Percentiles rank a stretch among this genome's conserved stretches.
Conservation (phyloP, 2,329 filamentous ascomycete genomes). For the Cladorrhinum sp. region DNA sequence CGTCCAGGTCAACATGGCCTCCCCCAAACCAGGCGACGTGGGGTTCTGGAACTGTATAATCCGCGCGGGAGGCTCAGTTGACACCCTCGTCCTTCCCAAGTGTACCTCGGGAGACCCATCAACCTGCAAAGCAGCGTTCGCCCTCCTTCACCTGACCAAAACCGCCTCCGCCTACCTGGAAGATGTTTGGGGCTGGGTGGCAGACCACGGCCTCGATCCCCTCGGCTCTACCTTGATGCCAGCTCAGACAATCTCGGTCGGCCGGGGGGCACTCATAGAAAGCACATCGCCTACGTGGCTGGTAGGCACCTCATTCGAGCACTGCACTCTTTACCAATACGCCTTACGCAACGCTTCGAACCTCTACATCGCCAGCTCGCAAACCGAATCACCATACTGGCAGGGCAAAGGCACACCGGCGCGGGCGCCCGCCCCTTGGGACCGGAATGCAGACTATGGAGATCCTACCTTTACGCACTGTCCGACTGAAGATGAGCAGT, state of each 20-base stretch:
- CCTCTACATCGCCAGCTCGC: constrained; percentile 43
- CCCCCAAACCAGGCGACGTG: constrained; percentile 38
- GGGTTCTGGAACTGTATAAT: constrained; percentile 47
- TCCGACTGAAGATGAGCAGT: constrained; percentile 27
- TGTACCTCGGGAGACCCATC: constrained; percentile 32
- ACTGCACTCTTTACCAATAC: constrained; percentile 51
- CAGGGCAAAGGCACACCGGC: constrained; percentile 33
- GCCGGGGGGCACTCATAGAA: constrained; percentile 47
- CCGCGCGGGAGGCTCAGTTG: constrained; percentile 44
- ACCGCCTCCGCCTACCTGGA: constrained; percentile 49
- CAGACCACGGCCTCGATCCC: constrained; percentile 50
- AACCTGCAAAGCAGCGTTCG: constrained; percentile 46
- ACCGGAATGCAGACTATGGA: constrained; percentile 24
- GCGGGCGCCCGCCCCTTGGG: constrained; percentile 40
- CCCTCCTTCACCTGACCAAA: constrained; percentile 47
- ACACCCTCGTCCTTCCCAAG: constrained; percentile 36
- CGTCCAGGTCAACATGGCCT: constrained; percentile 43
- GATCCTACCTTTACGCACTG: constrained; percentile 34
- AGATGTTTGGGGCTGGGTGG: constrained; percentile 48
- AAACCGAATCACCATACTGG: constrained; percentile 47
- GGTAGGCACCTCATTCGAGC: constrained; percentile 50
- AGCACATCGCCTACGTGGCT: constrained; percentile 51
- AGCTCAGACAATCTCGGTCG: constrained; percentile 42
- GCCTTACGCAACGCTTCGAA: constrained; percentile 44
- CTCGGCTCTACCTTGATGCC: constrained; percentile 27